Evolutionary conservation across 2,329 filamentous ascomycete species (phyloP), one percentile per base, ranked within the genome.

Genomic region (Grosmannia serpens): DNA sequence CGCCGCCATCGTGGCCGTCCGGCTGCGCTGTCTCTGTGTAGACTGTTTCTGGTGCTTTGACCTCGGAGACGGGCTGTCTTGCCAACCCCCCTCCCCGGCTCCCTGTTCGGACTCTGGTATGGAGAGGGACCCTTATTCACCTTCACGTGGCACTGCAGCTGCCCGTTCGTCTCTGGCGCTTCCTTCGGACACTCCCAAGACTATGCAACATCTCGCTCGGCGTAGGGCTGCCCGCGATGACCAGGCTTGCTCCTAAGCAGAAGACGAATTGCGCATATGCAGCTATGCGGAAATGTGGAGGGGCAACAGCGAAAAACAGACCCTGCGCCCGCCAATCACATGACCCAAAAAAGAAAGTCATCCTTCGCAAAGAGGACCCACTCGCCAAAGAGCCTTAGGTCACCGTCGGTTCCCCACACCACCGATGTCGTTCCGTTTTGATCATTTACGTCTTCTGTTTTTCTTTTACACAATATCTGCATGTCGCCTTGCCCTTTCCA

Each of bases 361-460:
- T 44, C 41, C 38, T 15, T 17, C 8, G 41, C 9, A 44, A 20
- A 4, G n/a, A n/a, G 20, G 41, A 44, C 41, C 41, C 41, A 44
- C 41, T 20, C 20, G 4, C 41, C 41, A 44, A 44, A n/a, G 20
- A n/a, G n/a, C 8, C 20, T 56, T 56, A 56, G 55, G 55, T 56
- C 53, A 47, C 53, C 41, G 53, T 47, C 53, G 8, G 41, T 33
- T 55, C 53, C 53, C 53, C 53, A 55, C 53, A 55, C 26, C 55
- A 56, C 55, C 46, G 55, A 50, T 56, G 44, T 56, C 44, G 55
- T 44, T 35, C 31, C 31, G 44, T 49, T 49, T 56, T 49, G 17
- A 27, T 44, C 54, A 56, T 56, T 49, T 29, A 47, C 24, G 29
- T 49, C 41, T 22, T 47, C 9, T 20, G 31, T 35, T 49, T 46